These are phyloP conservation scores for Thraustotheca clavata DNA, from an alignment of 352 stramenopile species.

Conservation along the genomic window DNA sequence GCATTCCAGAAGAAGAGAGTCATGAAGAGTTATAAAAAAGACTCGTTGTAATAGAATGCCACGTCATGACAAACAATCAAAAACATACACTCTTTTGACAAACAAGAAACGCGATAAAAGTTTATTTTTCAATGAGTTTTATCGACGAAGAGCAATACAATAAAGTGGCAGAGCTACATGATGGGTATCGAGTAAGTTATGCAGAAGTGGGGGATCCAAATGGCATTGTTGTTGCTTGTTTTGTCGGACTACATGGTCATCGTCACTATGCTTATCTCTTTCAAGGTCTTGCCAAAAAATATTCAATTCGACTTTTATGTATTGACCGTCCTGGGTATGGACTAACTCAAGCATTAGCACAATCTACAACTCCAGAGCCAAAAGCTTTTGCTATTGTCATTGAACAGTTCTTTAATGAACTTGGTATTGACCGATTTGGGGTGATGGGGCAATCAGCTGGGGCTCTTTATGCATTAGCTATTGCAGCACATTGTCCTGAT, in stretches of 20 bases:
- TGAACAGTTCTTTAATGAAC: not conserved
- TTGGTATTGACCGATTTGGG: not conserved
- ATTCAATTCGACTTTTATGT: not conserved
- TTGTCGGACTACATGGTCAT: conserved; percentile 16
- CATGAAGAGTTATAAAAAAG: conserved; percentile 1
- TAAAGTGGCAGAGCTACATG: not conserved
- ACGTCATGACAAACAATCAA: no score
- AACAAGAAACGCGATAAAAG: no score
- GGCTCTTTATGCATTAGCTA: not conserved
- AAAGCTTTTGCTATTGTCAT: not conserved
- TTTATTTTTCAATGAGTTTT: no score
- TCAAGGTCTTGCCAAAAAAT: not conserved
- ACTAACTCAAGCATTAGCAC: not conserved
- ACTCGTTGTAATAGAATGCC: no score
- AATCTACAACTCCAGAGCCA: not conserved
- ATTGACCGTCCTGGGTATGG: not conserved
- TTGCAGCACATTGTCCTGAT: not conserved
- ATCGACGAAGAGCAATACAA: conserved; percentile 10
- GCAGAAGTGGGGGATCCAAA: conserved; percentile 10
- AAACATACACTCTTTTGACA: no score
- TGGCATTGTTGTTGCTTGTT: conserved; percentile 12
- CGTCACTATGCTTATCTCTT: conserved; percentile 7
- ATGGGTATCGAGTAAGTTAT: conserved; percentile 14
- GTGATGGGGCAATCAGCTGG: not conserved
- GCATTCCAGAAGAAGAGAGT: not conserved